phyloP scores from a whole-genome alignment of 2,329 filamentous ascomycete genomes.

The Aspergillus neoniger region DNA sequence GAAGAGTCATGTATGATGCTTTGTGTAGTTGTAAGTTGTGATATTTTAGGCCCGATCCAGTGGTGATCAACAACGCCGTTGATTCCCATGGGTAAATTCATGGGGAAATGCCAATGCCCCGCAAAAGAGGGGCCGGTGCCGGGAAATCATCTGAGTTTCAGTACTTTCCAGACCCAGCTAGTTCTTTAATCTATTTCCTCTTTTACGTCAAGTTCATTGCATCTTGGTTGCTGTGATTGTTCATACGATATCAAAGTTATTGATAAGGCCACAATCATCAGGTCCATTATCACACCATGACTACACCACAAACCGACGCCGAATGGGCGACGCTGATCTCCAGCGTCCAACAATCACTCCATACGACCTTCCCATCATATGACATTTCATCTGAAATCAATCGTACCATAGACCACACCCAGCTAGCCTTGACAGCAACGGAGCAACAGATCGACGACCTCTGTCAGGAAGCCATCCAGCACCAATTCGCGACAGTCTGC shows the following conservation, averaged over 20 bases:
- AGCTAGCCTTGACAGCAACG: conserved; percentile 46
- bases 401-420: conserved; percentile 47
- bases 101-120: not conserved
- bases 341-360: conserved; percentile 28
- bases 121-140: not conserved
- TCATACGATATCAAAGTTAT: not conserved
- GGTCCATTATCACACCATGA: conserved; percentile 18
- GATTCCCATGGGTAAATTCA: no score
- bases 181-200: not conserved
- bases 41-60: no score
- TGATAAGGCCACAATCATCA: not conserved
- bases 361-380: conserved; percentile 24
- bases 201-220: not conserved
- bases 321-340: conserved; percentile 38
- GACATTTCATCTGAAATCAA: conserved; percentile 30
- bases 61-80: no score
- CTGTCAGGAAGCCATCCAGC: conserved; percentile 55
- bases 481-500: conserved; percentile 54
- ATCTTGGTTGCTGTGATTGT: not conserved
- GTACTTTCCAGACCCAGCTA: no score
- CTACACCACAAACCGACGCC: conserved; percentile 32
- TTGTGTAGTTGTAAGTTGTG: no score
- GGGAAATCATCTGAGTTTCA: not conserved
- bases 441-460: conserved; percentile 53
- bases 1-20: no score